Base-by-base conservation (phyloP, 1,284 basidiomycete species). In the Erythrobasidium hasegawianum region DNA sequence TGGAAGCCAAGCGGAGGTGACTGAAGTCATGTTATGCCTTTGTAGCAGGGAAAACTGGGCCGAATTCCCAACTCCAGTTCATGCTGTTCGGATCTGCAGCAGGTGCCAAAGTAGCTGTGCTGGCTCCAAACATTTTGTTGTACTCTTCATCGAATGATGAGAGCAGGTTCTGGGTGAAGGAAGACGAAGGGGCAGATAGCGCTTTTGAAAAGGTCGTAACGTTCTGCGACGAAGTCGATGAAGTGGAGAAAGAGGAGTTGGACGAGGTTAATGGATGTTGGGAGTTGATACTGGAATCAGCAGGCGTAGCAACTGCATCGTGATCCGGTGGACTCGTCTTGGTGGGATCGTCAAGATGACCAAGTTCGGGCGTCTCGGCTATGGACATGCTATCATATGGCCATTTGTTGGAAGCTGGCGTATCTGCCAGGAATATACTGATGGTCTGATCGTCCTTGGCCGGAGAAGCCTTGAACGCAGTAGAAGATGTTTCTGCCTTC, bases 341-440 rank as follows among this genome's bases (percentile, higher is more conserved):
- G 18, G 18, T 57, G n/a, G 56, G 56, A 43, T 65, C 62, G 14
- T 58, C 62, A 11, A 27, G 40, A 13, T 47, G 54, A 24, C 59
- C 53, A n/a, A 65, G 56, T 29, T 65, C 62, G 1, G 62, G 62
- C 7, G 62, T 65, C 40, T 65, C 62, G 18, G 62, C 62, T 47
- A 47, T 47, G 43, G 43, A 47, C n/a, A 24, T 24, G 22, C 22
- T 47, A 14, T 47, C 43, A 8, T n/a, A 47, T 14, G 43, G 43
- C 33, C 33, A 33, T 33, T 33, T 33, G 33, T 33, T 33, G 33
- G 33, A 33, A 5, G 33, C 33, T 11, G 33, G 33, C 11, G 33
- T 33, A 11, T 33, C 33, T 33, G 33, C 33, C 33, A 33, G 33
- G 33, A 33, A 33, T 33, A 33, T 33, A 33, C 33, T 33, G 33